Percentiles rank a stretch among this genome's conserved stretches.
These are phyloP conservation scores for Marasmius fiardii DNA, from an alignment of 1,284 basidiomycete genomes.

Conservation along the genomic window DNA sequence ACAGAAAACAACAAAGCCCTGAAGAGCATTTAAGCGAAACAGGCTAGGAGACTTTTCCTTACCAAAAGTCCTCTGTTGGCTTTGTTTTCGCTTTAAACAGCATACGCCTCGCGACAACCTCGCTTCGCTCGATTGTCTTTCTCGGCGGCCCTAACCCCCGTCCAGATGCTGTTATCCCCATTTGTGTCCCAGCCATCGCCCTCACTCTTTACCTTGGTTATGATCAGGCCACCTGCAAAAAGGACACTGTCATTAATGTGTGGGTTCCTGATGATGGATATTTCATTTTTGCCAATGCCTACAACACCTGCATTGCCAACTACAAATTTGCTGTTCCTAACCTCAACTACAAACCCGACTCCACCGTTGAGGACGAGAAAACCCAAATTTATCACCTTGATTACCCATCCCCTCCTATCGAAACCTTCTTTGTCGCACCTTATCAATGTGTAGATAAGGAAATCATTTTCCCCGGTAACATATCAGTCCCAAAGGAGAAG, in stretches of 20 bases:
- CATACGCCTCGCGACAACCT: no score
- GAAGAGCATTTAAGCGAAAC: no score
- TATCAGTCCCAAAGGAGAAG: background rate
- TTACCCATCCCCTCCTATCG: background rate
- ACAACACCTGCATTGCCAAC: background rate
- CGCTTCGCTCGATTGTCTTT: no score
- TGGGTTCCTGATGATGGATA: background rate
- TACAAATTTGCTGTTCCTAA: background rate
- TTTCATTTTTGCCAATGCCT: background rate
- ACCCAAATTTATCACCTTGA: background rate
- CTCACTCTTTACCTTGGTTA: background rate
- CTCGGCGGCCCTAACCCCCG: no score
- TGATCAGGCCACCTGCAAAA: background rate
- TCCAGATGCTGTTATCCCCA: no score
- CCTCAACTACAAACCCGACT: background rate
- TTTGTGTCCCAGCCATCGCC: background rate
- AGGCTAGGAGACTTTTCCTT: no score
- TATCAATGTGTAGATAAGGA: background rate
- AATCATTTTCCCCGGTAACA: background rate
- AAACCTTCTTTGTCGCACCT: background rate
- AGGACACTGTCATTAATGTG: background rate
- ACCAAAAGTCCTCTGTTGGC: no score
- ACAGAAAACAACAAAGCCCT: no score
- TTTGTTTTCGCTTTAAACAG: no score
- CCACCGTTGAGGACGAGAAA: background rate